Evolutionary conservation across 2,329 filamentous ascomycete genomes (phyloP), one percentile per base, ranked within the genome.

Genomic region (Neopestalotiopsis sp.): DNA sequence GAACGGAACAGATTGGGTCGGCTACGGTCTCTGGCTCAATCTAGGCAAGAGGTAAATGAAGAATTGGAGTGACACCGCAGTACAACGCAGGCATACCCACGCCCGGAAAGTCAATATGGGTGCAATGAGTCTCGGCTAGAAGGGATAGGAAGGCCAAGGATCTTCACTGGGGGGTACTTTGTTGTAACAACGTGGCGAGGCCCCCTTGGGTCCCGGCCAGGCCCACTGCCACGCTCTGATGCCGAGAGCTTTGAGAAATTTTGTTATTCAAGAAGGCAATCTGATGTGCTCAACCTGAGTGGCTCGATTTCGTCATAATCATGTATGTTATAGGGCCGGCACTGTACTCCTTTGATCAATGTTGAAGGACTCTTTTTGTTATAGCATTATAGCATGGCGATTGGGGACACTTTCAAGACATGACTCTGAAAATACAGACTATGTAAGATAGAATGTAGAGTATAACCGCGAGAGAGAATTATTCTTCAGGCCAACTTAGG

Each of bases 151-250:
- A 72, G 71, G 71, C 71, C 71, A 69, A 70, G 73, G 73, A 75
- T 74, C 71, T 73, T 74, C 73, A 72, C 72, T 66, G 70, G 56
- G 65, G 65, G 32, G 58, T 56, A 71, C 70, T 69, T 66, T 73
- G 76, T 76, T 73, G 74, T 68, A 67, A 70, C 74, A 72, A 78
- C 76, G 76, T 78, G 76, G 76, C 76, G 76, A 70, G 70, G 71
- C 57, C 66, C 73, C 73, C 74, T 71, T 77, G 76, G 76, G n/a
- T 53, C 71, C 73, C 66, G 70, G 64, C 70, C 68, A 73, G 74
- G 76, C 73, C 76, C 76, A 78, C 76, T 69, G 72, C 71, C 74
- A 76, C 73, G 72, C 74, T 73, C 74, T 76, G 69, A 71, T 69
- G 72, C 73, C 71, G 69, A 71, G 71, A 70, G 72, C 71, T 66